phyloP scores from a whole-genome alignment of 768 basidiomycete species.

The Chalciporus chontae region DNA sequence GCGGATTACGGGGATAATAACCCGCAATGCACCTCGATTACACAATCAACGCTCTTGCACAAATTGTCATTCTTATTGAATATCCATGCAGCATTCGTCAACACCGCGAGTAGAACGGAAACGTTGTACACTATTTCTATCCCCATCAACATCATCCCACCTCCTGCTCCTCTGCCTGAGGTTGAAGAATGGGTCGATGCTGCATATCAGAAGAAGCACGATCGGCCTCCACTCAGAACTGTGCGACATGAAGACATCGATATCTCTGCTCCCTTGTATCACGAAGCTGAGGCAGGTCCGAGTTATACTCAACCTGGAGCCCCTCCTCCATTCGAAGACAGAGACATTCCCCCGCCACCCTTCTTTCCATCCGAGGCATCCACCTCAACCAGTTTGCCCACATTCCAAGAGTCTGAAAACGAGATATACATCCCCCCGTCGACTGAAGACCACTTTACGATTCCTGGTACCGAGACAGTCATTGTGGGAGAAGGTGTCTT shows the following conservation, averaged over 20 bases:
- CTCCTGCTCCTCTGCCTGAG: constrained; percentile 75
- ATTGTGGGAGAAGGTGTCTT: constrained; percentile 73
- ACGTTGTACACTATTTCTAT: constrained; percentile 60
- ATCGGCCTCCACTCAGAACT: constrained; percentile 71
- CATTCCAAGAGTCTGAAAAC: constrained; percentile 77
- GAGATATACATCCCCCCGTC: constrained; percentile 63
- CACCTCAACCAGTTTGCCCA: constrained; percentile 59
- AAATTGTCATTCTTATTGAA: constrained; percentile 74
- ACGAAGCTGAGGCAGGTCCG: constrained; percentile 71
- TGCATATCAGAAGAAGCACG: constrained; percentile 87
- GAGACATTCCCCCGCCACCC: constrained; percentile 71
- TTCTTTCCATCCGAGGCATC: constrained; percentile 55
- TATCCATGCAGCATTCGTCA: constrained; percentile 74
- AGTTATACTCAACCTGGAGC: constrained; percentile 61
- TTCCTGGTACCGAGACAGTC: constrained; percentile 27
- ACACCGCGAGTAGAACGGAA: constrained; percentile 65
- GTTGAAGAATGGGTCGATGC: constrained; percentile 67
- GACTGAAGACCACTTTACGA: constrained; percentile 36
- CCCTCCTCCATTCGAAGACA: constrained; percentile 84
- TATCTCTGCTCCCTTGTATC: constrained; percentile 57
- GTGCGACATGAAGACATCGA: constrained; percentile 67
- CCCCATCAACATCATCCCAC: constrained; percentile 69
- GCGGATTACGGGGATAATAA: constrained; percentile 50
- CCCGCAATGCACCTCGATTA: constrained; percentile 69
- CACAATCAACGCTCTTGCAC: constrained; percentile 81